These are phyloP conservation scores for Acarospora socialis DNA, from an alignment of 2,329 filamentous ascomycete genomes.

Conservation along the genomic window DNA sequence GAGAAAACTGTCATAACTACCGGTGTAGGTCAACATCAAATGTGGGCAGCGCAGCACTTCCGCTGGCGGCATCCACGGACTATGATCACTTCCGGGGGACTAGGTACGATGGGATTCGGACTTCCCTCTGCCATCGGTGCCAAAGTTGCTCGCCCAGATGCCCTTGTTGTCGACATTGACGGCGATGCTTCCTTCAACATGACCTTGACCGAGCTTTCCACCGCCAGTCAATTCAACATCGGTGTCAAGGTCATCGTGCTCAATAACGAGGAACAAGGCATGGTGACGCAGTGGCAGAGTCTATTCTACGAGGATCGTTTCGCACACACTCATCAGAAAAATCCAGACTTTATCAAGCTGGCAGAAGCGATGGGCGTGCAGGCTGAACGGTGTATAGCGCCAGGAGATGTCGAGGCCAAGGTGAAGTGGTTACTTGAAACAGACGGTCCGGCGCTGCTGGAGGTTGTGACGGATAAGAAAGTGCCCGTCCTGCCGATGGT, in stretches of 20 bases:
- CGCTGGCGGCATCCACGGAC: slow-evolving; percentile 81
- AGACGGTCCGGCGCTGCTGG: slow-evolving; percentile 83
- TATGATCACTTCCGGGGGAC: slow-evolving; percentile 88
- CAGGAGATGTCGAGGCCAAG: slow-evolving; percentile 61
- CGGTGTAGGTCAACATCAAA: slow-evolving; percentile 95
- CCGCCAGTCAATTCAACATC: slow-evolving; percentile 90
- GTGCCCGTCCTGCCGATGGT: slow-evolving; percentile 94
- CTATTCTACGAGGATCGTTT: slow-evolving; percentile 94
- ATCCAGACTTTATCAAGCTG: slow-evolving; percentile 92
- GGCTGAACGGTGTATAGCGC: slow-evolving; percentile 54
- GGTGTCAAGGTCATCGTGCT: slow-evolving; percentile 87
- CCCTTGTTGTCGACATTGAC: slow-evolving; percentile 88
- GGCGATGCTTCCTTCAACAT: slow-evolving; percentile 99
- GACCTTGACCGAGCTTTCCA: slow-evolving; percentile 90
- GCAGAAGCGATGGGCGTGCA: slow-evolving; percentile 83
- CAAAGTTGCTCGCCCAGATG: slow-evolving; percentile 70
- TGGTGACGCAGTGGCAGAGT: slow-evolving; percentile 98
- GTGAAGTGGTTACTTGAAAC: slow-evolving; percentile 80
- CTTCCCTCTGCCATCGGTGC: slow-evolving; percentile 89
- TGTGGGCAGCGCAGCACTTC: slow-evolving; percentile 98
- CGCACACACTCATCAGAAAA: slow-evolving; percentile 67
- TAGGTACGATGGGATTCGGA: slow-evolving; percentile 93
- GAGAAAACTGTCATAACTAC: slow-evolving; percentile 78
- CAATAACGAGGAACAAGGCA: slow-evolving; percentile 96
- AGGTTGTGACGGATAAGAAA: slow-evolving; percentile 74